A percentile compares a stretch with the other conserved stretches of the same genome.
phyloP scores from a whole-genome alignment of 1,139 yeast species.

The Yamadazyma membranifaciens region DNA sequence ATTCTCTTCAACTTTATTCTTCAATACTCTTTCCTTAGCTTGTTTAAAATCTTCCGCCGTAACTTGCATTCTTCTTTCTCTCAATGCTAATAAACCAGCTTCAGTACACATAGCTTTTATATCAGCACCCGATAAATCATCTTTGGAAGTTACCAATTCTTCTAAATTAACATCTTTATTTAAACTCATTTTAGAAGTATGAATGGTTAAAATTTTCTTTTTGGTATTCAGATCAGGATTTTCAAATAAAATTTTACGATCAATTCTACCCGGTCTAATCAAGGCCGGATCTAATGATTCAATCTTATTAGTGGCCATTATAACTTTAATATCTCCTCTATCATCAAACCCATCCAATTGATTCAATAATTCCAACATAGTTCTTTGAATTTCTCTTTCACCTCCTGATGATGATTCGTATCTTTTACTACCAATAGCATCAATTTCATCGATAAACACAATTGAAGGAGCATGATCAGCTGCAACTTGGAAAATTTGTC shows the following conservation, averaged over 20 bases:
- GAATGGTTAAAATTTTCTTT: slow-evolving; percentile 89
- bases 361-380: slow-evolving; percentile 94
- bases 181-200: slow-evolving; percentile 92
- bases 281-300: slow-evolving; percentile 96
- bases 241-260: slow-evolving; percentile 93
- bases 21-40: slow-evolving; percentile 95
- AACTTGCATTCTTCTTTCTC: slow-evolving; percentile 98
- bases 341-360: slow-evolving; percentile 98
- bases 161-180: slow-evolving; percentile 87
- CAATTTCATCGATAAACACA: slow-evolving; percentile 97
- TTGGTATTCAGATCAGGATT: slow-evolving; percentile 93
- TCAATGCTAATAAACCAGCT: slow-evolving; percentile 91
- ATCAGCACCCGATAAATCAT: slow-evolving; percentile 96
- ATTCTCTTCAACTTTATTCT: slow-evolving; percentile 96
- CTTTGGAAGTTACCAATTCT: slow-evolving; percentile 86
- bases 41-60: slow-evolving; percentile 91
- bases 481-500: slow-evolving; percentile 96
- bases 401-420: slow-evolving; percentile 97
- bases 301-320: slow-evolving; percentile 97
- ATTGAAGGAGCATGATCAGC: slow-evolving; percentile 97
- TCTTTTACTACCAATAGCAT: slow-evolving; percentile 97
- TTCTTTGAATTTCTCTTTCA: slow-evolving; percentile 96
- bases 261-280: slow-evolving; percentile 98
- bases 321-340: slow-evolving; percentile 96
- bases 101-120: slow-evolving; percentile 98